A percentile compares a stretch with the other conserved stretches of the same genome.
Conservation (phyloP, 176 grass and related monocot species). For the Eleusine indica region DNA sequence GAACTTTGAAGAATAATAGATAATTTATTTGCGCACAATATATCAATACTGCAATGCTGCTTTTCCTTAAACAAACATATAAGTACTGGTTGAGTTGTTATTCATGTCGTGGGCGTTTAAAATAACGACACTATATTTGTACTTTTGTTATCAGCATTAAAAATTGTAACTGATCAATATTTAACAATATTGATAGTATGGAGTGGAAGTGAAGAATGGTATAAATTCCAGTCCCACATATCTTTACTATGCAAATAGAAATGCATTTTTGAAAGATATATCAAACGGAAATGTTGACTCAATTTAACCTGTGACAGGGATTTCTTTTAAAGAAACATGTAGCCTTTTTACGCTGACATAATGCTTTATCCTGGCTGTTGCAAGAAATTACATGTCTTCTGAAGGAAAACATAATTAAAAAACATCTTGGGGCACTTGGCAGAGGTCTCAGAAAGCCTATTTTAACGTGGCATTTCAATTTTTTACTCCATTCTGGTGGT, state of each 20-base stretch:
- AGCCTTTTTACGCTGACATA: too few species aligned
- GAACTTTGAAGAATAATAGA: neutral
- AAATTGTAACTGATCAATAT: constrained; percentile 9
- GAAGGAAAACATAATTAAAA: neutral
- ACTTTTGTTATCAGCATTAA: constrained; percentile 19
- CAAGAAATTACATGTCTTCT: constrained; percentile 17
- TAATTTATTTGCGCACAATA: constrained; percentile 17
- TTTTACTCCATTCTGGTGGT: neutral
- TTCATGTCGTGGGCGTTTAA: neutral
- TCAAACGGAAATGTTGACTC: neutral
- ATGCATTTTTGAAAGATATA: neutral
- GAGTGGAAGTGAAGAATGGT: neutral
- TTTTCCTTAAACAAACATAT: neutral
- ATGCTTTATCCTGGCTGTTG: neutral
- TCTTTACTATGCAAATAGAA: neutral
- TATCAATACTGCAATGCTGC: neutral
- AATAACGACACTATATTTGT: neutral
- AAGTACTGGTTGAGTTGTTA: constrained; percentile 23
- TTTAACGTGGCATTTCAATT: neutral
- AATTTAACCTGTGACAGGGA: neutral
- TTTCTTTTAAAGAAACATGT: neutral
- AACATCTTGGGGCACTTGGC: neutral
- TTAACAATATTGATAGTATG: neutral
- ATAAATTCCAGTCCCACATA: neutral
- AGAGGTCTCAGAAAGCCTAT: neutral